Percentiles rank a stretch among this genome's conserved stretches.
phyloP scores from a whole-genome alignment of 208 protist genomes.

The Acanthamoeba castellanii region DNA sequence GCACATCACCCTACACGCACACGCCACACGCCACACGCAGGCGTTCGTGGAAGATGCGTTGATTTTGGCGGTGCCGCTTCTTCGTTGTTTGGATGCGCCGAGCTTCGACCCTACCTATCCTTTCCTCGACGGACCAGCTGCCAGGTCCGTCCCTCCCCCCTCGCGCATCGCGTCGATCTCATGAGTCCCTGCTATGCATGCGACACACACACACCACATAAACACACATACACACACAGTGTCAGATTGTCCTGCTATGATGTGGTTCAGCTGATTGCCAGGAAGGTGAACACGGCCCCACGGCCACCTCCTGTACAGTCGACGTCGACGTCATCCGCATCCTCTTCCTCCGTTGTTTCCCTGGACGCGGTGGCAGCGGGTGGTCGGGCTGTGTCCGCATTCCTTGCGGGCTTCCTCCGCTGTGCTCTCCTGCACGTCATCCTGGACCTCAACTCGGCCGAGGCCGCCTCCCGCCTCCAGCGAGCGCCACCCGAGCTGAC shows the following conservation, averaged over 20 bases:
- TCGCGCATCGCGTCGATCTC: not conserved
- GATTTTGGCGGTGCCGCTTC: not conserved
- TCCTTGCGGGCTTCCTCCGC: not conserved
- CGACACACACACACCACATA: not conserved
- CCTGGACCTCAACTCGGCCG: not conserved
- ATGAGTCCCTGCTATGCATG: not conserved
- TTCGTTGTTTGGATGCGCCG: not conserved
- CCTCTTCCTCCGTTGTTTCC: not conserved
- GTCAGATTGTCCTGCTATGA: constrained; percentile 5
- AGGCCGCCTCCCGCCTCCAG: constrained; percentile 4
- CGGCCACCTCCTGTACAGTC: too few species aligned
- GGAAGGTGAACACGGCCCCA: too few species aligned
- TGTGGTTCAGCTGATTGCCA: not conserved
- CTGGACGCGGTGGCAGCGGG: not conserved
- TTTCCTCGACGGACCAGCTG: not conserved
- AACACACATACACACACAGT: not conserved
- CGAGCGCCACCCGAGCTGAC: not conserved
- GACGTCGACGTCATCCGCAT: too few species aligned
- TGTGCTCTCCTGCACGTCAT: not conserved
- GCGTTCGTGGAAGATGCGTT: not conserved
- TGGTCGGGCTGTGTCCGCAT: not conserved
- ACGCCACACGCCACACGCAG: not conserved
- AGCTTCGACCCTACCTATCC: not conserved
- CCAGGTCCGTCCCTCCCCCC: not conserved
- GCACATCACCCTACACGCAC: too few species aligned